Percentiles rank a stretch among this genome's conserved stretches.
These are phyloP conservation scores for Arthrobotrys musiformis DNA, from an alignment of 2,329 filamentous ascomycete species.

Conservation along the genomic window DNA sequence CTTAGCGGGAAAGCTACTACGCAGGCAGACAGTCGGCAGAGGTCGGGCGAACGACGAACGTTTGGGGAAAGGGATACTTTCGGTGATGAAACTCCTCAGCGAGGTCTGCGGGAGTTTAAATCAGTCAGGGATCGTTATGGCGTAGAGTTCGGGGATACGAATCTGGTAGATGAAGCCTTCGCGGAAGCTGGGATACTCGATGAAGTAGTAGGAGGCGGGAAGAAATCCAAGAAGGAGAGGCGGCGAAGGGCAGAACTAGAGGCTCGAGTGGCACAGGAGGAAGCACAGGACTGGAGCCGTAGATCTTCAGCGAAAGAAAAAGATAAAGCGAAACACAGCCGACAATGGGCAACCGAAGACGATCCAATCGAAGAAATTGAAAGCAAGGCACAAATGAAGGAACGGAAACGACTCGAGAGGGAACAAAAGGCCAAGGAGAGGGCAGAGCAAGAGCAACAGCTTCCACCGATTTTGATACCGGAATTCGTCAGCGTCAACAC, in stretches of 20 bases:
- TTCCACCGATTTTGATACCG: slow-evolving; percentile 78
- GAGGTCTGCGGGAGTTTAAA: slow-evolving; percentile 21
- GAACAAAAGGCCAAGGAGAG: slow-evolving; percentile 61
- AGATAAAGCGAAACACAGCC: slow-evolving; percentile 47
- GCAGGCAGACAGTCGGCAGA: neutral
- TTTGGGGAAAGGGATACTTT: neutral
- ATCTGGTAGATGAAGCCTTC: slow-evolving; percentile 58
- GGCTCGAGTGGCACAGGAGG: slow-evolving; percentile 20
- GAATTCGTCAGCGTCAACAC: slow-evolving; percentile 92
- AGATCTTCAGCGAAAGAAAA: slow-evolving; percentile 32
- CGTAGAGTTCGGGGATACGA: slow-evolving; percentile 55
- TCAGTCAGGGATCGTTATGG: neutral
- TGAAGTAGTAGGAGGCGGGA: slow-evolving; percentile 40
- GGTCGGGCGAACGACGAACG: neutral
- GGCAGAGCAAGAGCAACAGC: slow-evolving; percentile 64
- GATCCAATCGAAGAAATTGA: slow-evolving; percentile 60
- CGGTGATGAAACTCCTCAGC: neutral
- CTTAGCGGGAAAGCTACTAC: slow-evolving; percentile 14
- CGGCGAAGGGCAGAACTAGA: slow-evolving; percentile 53
- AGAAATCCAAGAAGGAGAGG: slow-evolving; percentile 52
- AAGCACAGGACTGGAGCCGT: slow-evolving; percentile 29
- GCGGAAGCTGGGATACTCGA: slow-evolving; percentile 57
- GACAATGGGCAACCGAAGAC: slow-evolving; percentile 56
- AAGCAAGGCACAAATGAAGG: slow-evolving; percentile 61
- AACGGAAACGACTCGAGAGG: slow-evolving; percentile 65